A percentile compares a stretch with the other conserved stretches of the same genome.
phyloP scores from a whole-genome alignment of 2,329 filamentous ascomycete species.

The Talaromyces sp. region DNA sequence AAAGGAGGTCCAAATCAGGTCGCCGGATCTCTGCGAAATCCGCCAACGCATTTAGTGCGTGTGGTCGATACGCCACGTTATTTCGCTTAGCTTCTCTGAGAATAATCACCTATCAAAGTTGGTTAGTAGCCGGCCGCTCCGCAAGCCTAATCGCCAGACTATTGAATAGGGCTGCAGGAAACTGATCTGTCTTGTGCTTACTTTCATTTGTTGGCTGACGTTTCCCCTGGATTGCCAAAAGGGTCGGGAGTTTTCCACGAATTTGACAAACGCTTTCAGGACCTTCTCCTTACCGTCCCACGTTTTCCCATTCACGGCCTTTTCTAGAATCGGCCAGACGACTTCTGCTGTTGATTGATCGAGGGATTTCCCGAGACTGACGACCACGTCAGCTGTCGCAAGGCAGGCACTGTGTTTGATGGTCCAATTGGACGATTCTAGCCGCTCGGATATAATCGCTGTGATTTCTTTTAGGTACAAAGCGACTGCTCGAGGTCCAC shows the following conservation, averaged over 20 bases:
- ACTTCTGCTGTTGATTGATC: constrained; percentile 57
- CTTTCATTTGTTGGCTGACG: constrained; percentile 66
- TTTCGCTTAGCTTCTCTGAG: constrained; percentile 87
- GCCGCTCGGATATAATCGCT: constrained; percentile 60
- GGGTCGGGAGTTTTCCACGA: constrained; percentile 62
- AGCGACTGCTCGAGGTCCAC: constrained; percentile 74
- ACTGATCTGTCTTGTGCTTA: constrained; percentile 29
- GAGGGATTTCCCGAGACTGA: constrained; percentile 58
- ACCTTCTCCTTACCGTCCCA: constrained; percentile 90
- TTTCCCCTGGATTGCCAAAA: constrained; percentile 59
- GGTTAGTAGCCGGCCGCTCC: constrained; percentile 15
- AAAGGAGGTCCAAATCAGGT: constrained; percentile 66
- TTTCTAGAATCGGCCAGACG: constrained; percentile 82
- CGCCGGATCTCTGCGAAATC: constrained; percentile 66
- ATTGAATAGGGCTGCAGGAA: constrained; percentile 7
- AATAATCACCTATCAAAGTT: constrained; percentile 55
- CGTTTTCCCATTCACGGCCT: constrained; percentile 79
- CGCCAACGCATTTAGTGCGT: constrained; percentile 70
- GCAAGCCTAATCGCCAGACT: background rate
- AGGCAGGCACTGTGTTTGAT: constrained; percentile 86
- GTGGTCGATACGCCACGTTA: constrained; percentile 76
- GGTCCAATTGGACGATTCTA: constrained; percentile 82
- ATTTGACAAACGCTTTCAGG: constrained; percentile 72
- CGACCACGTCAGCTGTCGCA: constrained; percentile 70
- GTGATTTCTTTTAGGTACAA: constrained; percentile 84